Conservation (phyloP, 441 rosid genomes). For the Daphne laureola region DNA sequence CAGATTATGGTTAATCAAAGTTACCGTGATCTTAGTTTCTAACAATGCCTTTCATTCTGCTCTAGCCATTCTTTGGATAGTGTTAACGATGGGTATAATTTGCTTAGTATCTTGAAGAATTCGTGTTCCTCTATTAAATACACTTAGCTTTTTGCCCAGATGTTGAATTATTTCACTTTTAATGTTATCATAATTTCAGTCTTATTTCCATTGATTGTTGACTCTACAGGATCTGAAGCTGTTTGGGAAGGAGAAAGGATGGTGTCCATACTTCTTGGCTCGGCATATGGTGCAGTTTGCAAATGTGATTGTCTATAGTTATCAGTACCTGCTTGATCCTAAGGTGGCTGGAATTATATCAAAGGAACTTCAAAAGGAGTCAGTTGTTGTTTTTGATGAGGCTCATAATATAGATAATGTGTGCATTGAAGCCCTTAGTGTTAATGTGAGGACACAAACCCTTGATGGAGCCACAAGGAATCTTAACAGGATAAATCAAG, state of each 20-base stretch:
- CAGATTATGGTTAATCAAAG: conserved; percentile 5
- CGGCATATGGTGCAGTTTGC: conserved; percentile 94
- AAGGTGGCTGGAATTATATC: conserved; percentile 96
- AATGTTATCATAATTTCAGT: not conserved
- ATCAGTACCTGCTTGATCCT: conserved; percentile 91
- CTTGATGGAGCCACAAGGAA: conserved; percentile 93
- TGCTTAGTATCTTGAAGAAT: not conserved
- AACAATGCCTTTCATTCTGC: too few relatives aligned
- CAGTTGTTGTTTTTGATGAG: conserved; percentile 93
- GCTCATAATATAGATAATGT: conserved; percentile 97
- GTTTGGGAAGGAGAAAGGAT: conserved; percentile 72
- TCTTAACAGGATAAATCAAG: conserved; percentile 59
- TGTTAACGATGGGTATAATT: too few relatives aligned
- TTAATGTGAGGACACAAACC: conserved; percentile 79
- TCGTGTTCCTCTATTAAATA: not conserved
- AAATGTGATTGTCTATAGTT: conserved; percentile 86
- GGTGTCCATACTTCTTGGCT: conserved; percentile 93
- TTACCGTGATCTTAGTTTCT: too few relatives aligned
- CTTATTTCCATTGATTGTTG: conserved; percentile 1
- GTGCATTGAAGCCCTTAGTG: conserved; percentile 96
- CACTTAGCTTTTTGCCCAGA: not conserved
- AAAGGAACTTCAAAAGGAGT: conserved; percentile 89
- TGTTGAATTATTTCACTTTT: not conserved
- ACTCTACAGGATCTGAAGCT: conserved; percentile 60
- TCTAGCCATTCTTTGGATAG: too few relatives aligned